Base-by-base conservation (phyloP, 805 yeast species). In the Scheffersomyces stipitis region DNA sequence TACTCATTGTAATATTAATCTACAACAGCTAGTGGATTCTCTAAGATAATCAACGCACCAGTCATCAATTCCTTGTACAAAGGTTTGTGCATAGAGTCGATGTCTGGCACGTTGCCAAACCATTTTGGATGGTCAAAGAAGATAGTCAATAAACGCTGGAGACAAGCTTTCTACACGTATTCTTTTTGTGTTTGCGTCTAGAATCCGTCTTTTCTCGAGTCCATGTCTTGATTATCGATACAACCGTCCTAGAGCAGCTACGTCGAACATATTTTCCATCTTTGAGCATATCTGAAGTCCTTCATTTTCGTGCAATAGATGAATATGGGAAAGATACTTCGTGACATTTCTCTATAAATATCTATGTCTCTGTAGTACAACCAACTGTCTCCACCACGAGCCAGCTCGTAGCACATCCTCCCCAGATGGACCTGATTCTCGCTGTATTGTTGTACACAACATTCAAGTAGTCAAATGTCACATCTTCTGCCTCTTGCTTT, bases 241-340 rank as follows among this genome's bases (percentile, higher is more conserved):
- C 84, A 59, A 60, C 64, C 64, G 76, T 73, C 86, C 86, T 64
- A 84, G 64, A 80, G 51, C 54, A 70, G 76, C 54, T 53, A 75
- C 88, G 73, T 56, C 52, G 72, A 78, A 83, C 91, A 83, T 83
- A 83, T 83, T 83, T 77, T 80, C 86, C 89, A 79, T 80, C 78
- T 76, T 80, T 71, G 73, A 56, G 66, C 67, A 28, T 30, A 33
- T 66, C 34, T 35, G 40, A 36, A 37, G 41, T 37, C 44, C 41
- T 33, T 34, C 37, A 32, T 38, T 42, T 29, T 39, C 43, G 45
- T 44, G 63, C 69, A 71, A 69, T 64, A 76, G 83, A 79, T 82
- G 88, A 77, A 75, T 78, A 69, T 80, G 88, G 87, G 76, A 78
- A 83, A 83, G 90, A 80, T 64, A 66, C 71, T 56, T 62, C 73